Evolutionary conservation across 371 early-diverging fungal genomes (phyloP).

Genomic region (Coemansia sp.): DNA sequence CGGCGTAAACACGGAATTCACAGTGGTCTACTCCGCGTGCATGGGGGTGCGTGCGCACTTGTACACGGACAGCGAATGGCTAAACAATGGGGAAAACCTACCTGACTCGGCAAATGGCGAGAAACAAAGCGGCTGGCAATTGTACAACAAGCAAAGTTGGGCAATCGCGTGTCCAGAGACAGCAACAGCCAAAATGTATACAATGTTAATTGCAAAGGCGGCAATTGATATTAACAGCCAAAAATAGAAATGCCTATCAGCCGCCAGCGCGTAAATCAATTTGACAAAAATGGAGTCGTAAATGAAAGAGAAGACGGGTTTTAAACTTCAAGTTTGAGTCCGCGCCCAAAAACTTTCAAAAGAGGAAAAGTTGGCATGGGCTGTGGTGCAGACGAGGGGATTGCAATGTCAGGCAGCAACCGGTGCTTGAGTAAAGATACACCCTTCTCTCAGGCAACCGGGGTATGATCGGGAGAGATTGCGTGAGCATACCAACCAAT

Average conservation of each 20-base stretch:
- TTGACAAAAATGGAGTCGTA: not conserved
- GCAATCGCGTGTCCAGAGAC: not conserved
- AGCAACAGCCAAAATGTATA: not conserved
- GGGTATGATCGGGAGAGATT: not conserved
- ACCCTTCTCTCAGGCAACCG: not conserved
- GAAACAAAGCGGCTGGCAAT: not conserved
- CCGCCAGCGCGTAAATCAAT: not conserved
- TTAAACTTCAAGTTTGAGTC: not conserved
- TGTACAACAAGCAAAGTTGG: not conserved
- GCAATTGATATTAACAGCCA: slow-evolving; percentile 3
- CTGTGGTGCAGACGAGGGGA: not conserved
- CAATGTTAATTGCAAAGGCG: not conserved
- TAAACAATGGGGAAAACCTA: not conserved
- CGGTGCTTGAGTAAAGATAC: no score
- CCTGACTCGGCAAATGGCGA: not conserved
- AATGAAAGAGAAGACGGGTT: not conserved
- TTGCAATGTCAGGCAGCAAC: no score
- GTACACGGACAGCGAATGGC: not conserved
- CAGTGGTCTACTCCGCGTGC: not conserved
- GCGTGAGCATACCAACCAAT: not conserved
- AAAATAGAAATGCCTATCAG: slow-evolving; percentile 7
- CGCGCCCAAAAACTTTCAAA: not conserved
- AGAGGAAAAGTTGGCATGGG: not conserved
- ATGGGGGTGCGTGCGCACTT: not conserved
- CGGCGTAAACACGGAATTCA: not conserved